Evolutionary conservation across 805 yeast species (phyloP).

Genomic region (Barnettozyma sucrosica): DNA sequence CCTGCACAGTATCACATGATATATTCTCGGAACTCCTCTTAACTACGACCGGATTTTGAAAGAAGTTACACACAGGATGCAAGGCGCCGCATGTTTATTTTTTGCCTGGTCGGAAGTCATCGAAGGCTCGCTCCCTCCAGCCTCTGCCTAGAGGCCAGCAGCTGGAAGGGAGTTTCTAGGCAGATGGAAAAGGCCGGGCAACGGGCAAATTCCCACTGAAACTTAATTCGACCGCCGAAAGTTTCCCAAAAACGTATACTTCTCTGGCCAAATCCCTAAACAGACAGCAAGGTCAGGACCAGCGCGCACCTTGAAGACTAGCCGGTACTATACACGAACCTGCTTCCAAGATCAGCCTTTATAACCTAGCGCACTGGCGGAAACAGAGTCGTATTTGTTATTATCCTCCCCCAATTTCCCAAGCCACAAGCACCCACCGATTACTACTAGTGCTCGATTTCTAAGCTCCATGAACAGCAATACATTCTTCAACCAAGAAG

Average conservation of each 20-base stretch:
- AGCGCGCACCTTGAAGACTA: background rate
- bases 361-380: background rate
- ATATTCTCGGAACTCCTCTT: background rate
- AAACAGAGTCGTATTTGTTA: background rate
- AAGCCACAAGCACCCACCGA: background rate
- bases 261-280: background rate
- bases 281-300: background rate
- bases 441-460: background rate
- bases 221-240: background rate
- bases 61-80: background rate
- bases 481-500: conserved; percentile 2
- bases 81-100: background rate
- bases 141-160: background rate
- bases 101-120: background rate
- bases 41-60: background rate
- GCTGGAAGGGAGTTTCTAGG: background rate
- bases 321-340: background rate
- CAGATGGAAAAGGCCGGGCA: background rate
- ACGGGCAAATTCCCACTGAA: background rate
- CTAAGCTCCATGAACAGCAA: conserved; percentile 1
- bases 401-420: background rate
- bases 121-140: too few species aligned
- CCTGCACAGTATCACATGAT: background rate
- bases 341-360: background rate
- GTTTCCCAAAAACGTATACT: background rate